Evolutionary conservation across 2,329 filamentous ascomycete genomes (phyloP), one percentile per base, ranked within the genome.

Genomic region (Shiraia sp.): DNA sequence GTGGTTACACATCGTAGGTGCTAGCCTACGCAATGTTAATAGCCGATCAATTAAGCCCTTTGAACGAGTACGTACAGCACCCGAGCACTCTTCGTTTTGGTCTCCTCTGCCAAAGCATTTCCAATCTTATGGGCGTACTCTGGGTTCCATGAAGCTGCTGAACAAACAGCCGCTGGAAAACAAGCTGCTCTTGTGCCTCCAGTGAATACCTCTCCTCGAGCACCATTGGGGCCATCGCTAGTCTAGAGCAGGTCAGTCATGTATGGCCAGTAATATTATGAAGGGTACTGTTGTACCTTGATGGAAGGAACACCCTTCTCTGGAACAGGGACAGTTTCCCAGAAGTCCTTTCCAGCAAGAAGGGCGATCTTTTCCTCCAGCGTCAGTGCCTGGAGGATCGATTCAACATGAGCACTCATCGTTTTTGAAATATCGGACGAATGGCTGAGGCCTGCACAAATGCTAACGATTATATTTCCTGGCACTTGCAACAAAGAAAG

Each of bases 1-100:
- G 56, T 93, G 88, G 72, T 89, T 85, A 69, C 88, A 90, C 42
- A 90, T 85, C 0, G 87, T 90, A 1, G 87, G 87, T 0, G 85
- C 88, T 2, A 92, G 77, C 6, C 64, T 67, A 23, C 15, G 5
- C 25, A n/a, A 17, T 23, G 34, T 53, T 15, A 48, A 47, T 24
- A 17, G 7, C 6, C 10, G 8, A 23, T 3, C n/a, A n/a, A 6
- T 2, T 15, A 10, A 12, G 23, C 3, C 14, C 3, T 4, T 4
- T 10, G 5, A 16, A n/a, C 8, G 6, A 19, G 25, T 13, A 46
- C 61, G 6, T 56, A 66, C 63, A 91, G 75, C 30, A 91, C 79
- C 47, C 88, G 80, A 19, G 86, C 84, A 4, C 86, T 86, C 61
- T 88, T 85, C 6, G 86, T 86, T 52, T 82, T 84, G 15, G 79